These are phyloP conservation scores for Limnanthes douglasii DNA, from an alignment of 345 rosid species.

Conservation along the genomic window DNA sequence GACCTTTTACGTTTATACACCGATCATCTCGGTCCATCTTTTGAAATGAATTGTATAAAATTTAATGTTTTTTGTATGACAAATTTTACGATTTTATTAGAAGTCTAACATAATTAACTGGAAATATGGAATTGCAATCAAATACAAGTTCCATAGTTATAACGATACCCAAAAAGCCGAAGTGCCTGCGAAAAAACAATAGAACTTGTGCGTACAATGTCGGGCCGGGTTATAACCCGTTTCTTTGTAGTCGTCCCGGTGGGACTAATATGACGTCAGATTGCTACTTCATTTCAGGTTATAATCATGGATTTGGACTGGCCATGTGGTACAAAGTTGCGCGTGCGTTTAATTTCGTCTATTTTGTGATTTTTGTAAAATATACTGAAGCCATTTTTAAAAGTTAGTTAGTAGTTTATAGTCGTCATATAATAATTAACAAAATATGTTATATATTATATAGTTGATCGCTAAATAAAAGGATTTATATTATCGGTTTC, in stretches of 20 bases:
- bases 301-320: conserved; percentile 14
- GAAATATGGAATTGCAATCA: conserved; percentile 75
- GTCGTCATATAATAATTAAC: too few relatives aligned
- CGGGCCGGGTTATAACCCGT: conserved; percentile 29
- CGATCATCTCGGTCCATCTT: conserved; percentile 74
- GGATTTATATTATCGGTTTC: too few relatives aligned
- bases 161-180: conserved; percentile 50
- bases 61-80: conserved; percentile 52
- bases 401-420: too few relatives aligned
- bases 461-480: too few relatives aligned
- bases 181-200: conserved; percentile 53
- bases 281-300: conserved; percentile 37
- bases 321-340: conserved; percentile 14
- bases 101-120: conserved; percentile 63
- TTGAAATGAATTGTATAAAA: conserved; percentile 58
- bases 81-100: conserved; percentile 68
- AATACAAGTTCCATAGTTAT: conserved; percentile 66
- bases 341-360: too few relatives aligned
- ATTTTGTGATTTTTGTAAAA: too few relatives aligned
- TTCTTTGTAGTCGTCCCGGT: conserved; percentile 52
- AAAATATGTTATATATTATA: too few relatives aligned
- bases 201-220: conserved; percentile 61
- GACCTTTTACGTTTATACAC: conserved; percentile 82
- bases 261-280: conserved; percentile 55
- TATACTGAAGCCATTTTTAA: too few relatives aligned